phyloP scores from a whole-genome alignment of 768 basidiomycete genomes.

The Naganishia vaughanmartiniae region DNA sequence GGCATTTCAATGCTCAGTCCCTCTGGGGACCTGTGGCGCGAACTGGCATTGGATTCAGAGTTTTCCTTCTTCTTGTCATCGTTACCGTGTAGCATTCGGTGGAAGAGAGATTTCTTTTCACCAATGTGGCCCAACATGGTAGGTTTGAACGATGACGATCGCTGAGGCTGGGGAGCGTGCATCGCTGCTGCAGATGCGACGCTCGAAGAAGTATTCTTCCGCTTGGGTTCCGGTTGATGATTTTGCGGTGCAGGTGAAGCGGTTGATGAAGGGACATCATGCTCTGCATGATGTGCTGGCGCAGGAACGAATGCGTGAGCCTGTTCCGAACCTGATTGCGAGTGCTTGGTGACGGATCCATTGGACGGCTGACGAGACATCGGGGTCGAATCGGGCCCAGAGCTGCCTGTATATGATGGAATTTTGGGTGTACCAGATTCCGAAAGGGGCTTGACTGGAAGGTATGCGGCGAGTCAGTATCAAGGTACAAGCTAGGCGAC shows the following conservation, averaged over 20 bases:
- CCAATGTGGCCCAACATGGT: conserved; percentile 41
- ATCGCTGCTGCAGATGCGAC: not conserved
- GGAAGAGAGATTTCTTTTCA: conserved; percentile 50
- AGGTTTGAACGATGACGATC: conserved; percentile 37
- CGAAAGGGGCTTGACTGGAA: conserved; percentile 28
- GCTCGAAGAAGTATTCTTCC: conserved; percentile 14
- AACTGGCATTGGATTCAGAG: conserved; percentile 33
- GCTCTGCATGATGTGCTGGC: not conserved
- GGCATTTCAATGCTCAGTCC: conserved; percentile 37
- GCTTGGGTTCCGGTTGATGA: conserved; percentile 1
- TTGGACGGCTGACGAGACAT: conserved; percentile 25
- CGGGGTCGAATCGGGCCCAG: conserved; percentile 7
- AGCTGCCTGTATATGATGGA: conserved; percentile 20
- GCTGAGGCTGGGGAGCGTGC: conserved; percentile 31
- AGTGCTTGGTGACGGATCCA: conserved; percentile 23
- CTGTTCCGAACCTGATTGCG: conserved; percentile 17
- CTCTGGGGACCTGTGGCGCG: conserved; percentile 30
- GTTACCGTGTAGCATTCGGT: conserved; percentile 47
- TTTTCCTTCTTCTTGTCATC: conserved; percentile 35
- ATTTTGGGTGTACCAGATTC: conserved; percentile 5
- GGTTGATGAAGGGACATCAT: not conserved
- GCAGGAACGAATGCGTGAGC: not conserved
- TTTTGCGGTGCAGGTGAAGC: not conserved
- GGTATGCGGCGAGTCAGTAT: not conserved
- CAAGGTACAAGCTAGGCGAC: not conserved